Evolutionary conservation across 2,329 filamentous ascomycete genomes (phyloP), one percentile per base, ranked within the genome.

Genomic region (Aspergillus persii): DNA sequence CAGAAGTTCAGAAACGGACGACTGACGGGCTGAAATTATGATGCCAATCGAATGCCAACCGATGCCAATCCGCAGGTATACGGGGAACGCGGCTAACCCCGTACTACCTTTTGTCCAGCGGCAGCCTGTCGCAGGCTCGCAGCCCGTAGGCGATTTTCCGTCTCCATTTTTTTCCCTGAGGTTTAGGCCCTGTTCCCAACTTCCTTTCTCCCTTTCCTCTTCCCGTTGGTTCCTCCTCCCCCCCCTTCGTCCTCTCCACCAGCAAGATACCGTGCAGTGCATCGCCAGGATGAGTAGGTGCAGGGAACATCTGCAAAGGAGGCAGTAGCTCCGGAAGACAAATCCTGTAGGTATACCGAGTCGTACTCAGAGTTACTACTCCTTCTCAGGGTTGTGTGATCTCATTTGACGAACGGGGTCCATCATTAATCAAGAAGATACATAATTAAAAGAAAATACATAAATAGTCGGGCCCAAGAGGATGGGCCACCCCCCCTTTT

Each of bases 401-500:
- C 50, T 18, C 30, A 39, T 23, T 39, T 18, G 50, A 33, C 30
- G 51, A 48, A 23, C 18, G 18, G 18, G 18, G 18, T 23, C 18
- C 18, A 23, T 23, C 18, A 23, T 23, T 23, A 23, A 23, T 23
- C 18, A 23, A 23, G 18, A 23, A 23, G 18, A 23, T 23, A 23
- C 18, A 23, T 23, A 23, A 23, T 23, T 23, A 23, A 23, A 23
- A 23, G 18, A 23, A 23, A 23, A 23, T 23, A 23, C 18, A 23
- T 23, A 31, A 31, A 31, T 31, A n/a, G 36, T 41, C 15, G 56
- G 58, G 60, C 56, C 63, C 60, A 61, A 61, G 57, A 56, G 57
- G 59, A 57, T 54, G 62, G 60, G 55, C 50, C 58, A 61, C 59
- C 61, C 55, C 59, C 54, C 31, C 15, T 11, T 11, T 23, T 23